Conservation (phyloP, 768 basidiomycete genomes). For the Tricholoma terreum region DNA sequence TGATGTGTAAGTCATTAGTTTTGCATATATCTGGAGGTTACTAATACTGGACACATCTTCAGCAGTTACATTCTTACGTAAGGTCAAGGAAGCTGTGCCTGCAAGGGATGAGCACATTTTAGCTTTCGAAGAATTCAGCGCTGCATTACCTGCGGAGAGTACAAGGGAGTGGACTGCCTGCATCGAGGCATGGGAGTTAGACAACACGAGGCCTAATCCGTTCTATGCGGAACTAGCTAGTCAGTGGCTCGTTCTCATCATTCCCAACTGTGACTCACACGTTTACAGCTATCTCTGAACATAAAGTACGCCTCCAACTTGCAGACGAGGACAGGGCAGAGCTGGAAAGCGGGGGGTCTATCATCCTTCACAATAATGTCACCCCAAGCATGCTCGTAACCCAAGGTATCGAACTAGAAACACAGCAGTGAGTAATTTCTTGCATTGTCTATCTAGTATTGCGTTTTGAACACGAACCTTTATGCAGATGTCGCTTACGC, state of each 20-base stretch:
- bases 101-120: conserved; percentile 4
- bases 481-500: not conserved
- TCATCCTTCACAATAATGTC: conserved; percentile 5
- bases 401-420: conserved; percentile 16
- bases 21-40: not conserved
- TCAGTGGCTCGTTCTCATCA: not conserved
- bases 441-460: not conserved
- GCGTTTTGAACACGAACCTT: not conserved
- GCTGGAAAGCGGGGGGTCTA: not conserved
- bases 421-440: conserved; percentile 11
- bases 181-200: conserved; percentile 8
- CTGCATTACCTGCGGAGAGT: not conserved
- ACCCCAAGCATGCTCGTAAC: conserved; percentile 1
- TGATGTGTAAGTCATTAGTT: conserved; percentile 10
- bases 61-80: conserved; percentile 2
- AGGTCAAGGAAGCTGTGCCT: conserved; percentile 9
- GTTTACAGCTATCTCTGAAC: conserved; percentile 3
- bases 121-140: conserved; percentile 8
- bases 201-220: conserved; percentile 8
- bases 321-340: conserved; percentile 15
- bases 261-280: not conserved
- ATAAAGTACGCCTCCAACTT: conserved; percentile 12
- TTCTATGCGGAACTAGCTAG: conserved; percentile 2
- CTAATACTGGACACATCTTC: not conserved
- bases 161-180: conserved; percentile 1